Base-by-base conservation (phyloP, 257 asterid genomes). In the Scutellaria baicalensis region DNA sequence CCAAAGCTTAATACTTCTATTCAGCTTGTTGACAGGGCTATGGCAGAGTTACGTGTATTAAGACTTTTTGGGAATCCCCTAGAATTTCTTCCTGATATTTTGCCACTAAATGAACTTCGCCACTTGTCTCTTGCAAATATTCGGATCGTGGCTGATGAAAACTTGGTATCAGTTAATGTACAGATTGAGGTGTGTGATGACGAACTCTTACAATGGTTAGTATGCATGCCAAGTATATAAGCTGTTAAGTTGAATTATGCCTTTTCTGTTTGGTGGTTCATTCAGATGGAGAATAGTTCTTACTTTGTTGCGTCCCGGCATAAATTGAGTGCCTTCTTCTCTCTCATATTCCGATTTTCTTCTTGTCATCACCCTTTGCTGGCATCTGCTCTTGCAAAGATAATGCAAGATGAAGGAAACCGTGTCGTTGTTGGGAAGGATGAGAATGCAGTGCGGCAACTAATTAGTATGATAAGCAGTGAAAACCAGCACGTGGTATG, bases 361-460 rank as follows among this genome's bases (percentile, higher is more conserved):
- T 91, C 99, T 49, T 94, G 99, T 84, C 99, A 94, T 71, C 99
- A 94, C 80, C 97, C 97, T 71, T 82, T 94, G 84, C 80, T 94
- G 77, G 99, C 97, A 82, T 94, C 99, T 45, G 96, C 99, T 61
- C 86, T 94, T 79, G 96, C 95, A 20, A 94, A 94, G 84, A 91
- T 91, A 85, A 94, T 94, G 95, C 97, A 86, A 79, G 97, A 94
- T 74, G 95, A 89, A 68, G 95, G 79, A 73, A 94, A 94, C 81
- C 88, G 96, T 71, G 91, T 83, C 33, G 97, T 89, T 71, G 96
- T 94, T 58, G 97, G 99, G 13, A 94, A 89, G 85, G 99, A 94
- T 78, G 93, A 89, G 83, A 91, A 94, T 80, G 99, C 97, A 33
- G 88, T 91, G 77, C 88, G 96, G 71, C 99, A 94, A 88, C 99